Percentiles rank a stretch among this genome's conserved stretches.
Conservation (phyloP, 805 yeast species). For the Yarrowia porcina region DNA sequence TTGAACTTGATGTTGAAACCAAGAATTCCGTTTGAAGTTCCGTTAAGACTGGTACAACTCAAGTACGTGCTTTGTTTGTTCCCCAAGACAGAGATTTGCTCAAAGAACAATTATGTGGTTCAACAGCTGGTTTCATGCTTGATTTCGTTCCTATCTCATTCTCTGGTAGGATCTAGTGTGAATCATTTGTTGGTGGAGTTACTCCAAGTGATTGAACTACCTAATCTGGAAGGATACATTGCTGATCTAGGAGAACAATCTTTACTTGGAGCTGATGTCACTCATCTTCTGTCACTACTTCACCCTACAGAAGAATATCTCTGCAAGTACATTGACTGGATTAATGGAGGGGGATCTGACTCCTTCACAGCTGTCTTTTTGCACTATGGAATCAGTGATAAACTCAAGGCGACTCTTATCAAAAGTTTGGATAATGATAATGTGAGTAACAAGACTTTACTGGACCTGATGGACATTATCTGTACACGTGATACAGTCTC, state of each 20-base stretch:
- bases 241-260: constrained; percentile 8
- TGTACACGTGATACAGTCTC: not conserved
- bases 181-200: not conserved
- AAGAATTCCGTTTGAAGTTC: not conserved
- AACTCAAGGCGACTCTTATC: not conserved
- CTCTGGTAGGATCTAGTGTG: not conserved
- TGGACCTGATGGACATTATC: not conserved
- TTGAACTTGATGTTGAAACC: not conserved
- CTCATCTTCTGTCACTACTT: not conserved
- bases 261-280: not conserved
- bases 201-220: not conserved
- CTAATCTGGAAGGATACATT: not conserved
- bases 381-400: not conserved
- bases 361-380: not conserved
- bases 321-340: not conserved
- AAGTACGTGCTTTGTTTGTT: constrained; percentile 1
- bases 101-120: not conserved
- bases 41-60: not conserved
- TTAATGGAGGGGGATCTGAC: not conserved
- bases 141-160: not conserved
- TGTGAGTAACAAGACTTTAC: not conserved
- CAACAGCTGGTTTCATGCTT: not conserved
- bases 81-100: not conserved
- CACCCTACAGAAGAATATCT: not conserved
- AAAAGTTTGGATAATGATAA: not conserved